Percentiles rank a stretch among this genome's conserved stretches.
phyloP scores from a whole-genome alignment of 2,329 filamentous ascomycete genomes.

The Blumeria hordei region DNA sequence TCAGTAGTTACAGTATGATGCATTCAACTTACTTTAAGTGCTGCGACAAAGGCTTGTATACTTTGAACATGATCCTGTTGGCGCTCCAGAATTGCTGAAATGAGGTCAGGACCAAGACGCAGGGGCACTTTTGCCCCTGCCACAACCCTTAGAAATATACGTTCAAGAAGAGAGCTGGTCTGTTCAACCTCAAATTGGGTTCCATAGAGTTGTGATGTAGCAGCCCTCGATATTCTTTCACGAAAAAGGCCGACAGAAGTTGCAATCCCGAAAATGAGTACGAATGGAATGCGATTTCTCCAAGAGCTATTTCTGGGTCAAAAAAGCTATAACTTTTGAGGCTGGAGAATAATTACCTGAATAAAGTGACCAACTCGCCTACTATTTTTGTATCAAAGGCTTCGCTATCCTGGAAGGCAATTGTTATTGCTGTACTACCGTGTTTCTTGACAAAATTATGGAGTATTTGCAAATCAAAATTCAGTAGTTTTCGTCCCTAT shows the following conservation, averaged over 20 bases:
- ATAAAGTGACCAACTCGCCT: constrained; percentile 42
- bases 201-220: constrained; percentile 42
- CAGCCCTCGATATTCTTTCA: constrained; percentile 43
- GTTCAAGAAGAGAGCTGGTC: constrained; percentile 45
- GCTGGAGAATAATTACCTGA: constrained; percentile 28
- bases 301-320: constrained; percentile 25
- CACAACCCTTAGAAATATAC: constrained; percentile 42
- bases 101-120: constrained; percentile 37
- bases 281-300: constrained; percentile 53
- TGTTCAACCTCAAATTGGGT: constrained; percentile 57
- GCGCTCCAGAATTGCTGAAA: constrained; percentile 39
- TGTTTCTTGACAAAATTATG: constrained; percentile 31
- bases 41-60: constrained; percentile 45
- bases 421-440: constrained; percentile 32
- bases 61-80: constrained; percentile 59
- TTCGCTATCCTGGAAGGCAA: constrained; percentile 63
- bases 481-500: constrained; percentile 40
- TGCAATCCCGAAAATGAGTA: constrained; percentile 54
- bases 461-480: constrained; percentile 57
- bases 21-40: constrained; percentile 31
- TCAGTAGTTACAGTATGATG: not conserved
- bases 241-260: constrained; percentile 64
- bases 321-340: not conserved
- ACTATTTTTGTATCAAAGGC: constrained; percentile 53
- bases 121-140: constrained; percentile 30